Percentiles rank a stretch among this genome's conserved stretches.
Evolutionary conservation across 352 stramenopile genomes (phyloP).

Genomic region (Elongisporangium prolatum): DNA sequence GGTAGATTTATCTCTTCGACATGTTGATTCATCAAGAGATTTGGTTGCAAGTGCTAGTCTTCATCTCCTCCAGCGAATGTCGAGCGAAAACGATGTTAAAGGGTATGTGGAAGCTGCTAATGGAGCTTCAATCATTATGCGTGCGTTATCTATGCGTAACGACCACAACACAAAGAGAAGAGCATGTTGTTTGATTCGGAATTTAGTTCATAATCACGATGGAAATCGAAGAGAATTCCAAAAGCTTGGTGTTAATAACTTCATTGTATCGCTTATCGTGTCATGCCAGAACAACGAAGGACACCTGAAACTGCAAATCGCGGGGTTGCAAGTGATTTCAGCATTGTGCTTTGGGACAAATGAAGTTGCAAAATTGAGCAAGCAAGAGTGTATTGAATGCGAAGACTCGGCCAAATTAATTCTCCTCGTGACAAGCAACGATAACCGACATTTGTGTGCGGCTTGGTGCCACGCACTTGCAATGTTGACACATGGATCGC

Average conservation of each 20-base stretch:
- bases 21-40: constrained; percentile 30
- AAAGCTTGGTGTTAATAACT: constrained; percentile 35
- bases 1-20: constrained; percentile 36
- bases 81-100: constrained; percentile 30
- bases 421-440: constrained; percentile 11
- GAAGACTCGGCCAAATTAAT: constrained; percentile 35
- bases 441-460: constrained; percentile 25
- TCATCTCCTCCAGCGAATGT: constrained; percentile 51
- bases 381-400: constrained; percentile 57
- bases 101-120: constrained; percentile 27
- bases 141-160: constrained; percentile 24
- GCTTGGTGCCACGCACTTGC: constrained; percentile 44
- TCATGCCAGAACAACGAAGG: not conserved
- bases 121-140: constrained; percentile 39
- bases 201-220: constrained; percentile 45
- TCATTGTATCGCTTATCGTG: constrained; percentile 21
- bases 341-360: constrained; percentile 34
- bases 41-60: constrained; percentile 35
- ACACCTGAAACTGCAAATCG: constrained; percentile 33
- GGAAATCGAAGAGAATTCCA: constrained; percentile 50
- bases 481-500: constrained; percentile 30
- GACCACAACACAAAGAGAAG: constrained; percentile 20
- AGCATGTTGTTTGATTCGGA: constrained; percentile 38
- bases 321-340: constrained; percentile 44
- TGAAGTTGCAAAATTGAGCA: constrained; percentile 28